Evolutionary conservation across 768 basidiomycete genomes (phyloP), one percentile per base, ranked within the genome.

Genomic region (Gyrodon lividus): DNA sequence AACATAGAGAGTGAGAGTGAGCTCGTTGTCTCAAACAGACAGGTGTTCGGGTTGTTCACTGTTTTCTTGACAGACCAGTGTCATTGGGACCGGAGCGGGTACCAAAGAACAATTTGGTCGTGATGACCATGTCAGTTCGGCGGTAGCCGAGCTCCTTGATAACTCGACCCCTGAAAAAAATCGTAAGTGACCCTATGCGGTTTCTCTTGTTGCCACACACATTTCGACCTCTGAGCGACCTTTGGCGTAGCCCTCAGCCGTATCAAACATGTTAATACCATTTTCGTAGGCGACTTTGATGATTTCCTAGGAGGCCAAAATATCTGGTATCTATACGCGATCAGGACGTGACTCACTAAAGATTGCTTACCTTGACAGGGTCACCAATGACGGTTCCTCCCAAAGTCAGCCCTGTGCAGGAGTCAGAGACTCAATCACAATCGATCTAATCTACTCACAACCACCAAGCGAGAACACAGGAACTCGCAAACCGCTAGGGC

Each of bases 31-130:
- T 30, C 19, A 12, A 12, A 1, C 16, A 9, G 14, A 31, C 6
- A n/a, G 34, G 16, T 13, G n/a, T n/a, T n/a, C n/a, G 20, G 20
- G 44, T 5, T 13, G 56, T 68, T 28, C 1, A 62, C 69, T 69
- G 66, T 50, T 65, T 66, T 46, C 64, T 65, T 12, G 68, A 74
- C 6, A 74, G 50, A 52, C 70, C 72, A 6, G 55, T 63, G 43
- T 72, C 72, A 43, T 77, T 77, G 9, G 76, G 78, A 48, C 78
- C 78, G 16, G 63, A 59, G 28, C 75, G 66, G 24, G 77, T 75
- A 30, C 82, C 82, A 56, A 81, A 82, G 71, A 76, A 84, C 57
- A 83, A 31, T 56, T 83, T 83, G 56, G 81, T 83, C 26, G 78
- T 74, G 56, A 84, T 69, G 60, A 84, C 63, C 56, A 81, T 47